Base-by-base conservation (phyloP, 768 basidiomycete species). In the Russula foetens region DNA sequence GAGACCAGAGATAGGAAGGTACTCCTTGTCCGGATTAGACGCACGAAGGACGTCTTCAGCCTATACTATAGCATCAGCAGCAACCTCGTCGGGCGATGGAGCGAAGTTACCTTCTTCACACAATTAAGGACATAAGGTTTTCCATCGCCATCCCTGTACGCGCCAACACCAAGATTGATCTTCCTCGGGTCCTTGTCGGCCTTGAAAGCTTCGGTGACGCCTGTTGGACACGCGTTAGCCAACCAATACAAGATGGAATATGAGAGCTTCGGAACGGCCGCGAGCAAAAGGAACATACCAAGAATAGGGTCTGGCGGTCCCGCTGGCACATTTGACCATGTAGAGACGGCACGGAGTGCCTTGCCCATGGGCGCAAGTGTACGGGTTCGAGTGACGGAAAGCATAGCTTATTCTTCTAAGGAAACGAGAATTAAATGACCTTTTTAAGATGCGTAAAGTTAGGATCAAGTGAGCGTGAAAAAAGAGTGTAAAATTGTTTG, bases 81-180 rank as follows among this genome's bases (percentile, higher is more conserved):
- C 21, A 21, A 7, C 35, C 21, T 24, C 53, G 41, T 31, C n/a
- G 35, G 19, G 14, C n/a, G 8, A 53, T 17, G 28, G 23, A 41
- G 51, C 67, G 54, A 31, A 23, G 28, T 31, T 49, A 88, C 93
- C 83, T 92, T 92, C 73, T 88, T 85, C 39, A 99, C 97, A 45
- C 86, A 84, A 48, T 81, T 85, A 58, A 99, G 79, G 57, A 99
- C 85, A 72, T 94, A 98, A 6, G 96, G 96, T 76, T 97, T 98
- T 58, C 97, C 97, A 56, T 87, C 79, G 65, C 84, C 91, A 68
- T 99, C 94, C 62, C 97, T 84, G 80, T 94, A 98, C 47, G 92
- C 91, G 68, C 97, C 97, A 66, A 98, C 97, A 70, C 97, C 97
- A 60, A 99, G 81, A 76, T 98, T 99, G 70, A 99, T 96, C 75